A percentile compares a stretch with the other conserved stretches of the same genome.
Evolutionary conservation across 371 early-diverging fungal genomes (phyloP).

Genomic region (Syncephalastrum monosporum): DNA sequence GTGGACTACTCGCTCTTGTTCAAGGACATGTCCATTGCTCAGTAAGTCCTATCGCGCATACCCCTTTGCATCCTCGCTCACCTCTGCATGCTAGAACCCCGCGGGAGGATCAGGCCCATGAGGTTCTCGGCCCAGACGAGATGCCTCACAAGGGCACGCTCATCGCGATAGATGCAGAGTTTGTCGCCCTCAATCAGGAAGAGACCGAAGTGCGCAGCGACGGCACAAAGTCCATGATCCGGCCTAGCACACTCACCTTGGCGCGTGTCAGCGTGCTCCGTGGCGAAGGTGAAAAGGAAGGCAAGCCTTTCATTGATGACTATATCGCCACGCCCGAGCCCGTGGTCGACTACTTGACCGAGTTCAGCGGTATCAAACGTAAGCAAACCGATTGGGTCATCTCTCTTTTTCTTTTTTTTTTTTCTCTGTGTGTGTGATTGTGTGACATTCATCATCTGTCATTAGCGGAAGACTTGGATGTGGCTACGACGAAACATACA

Average conservation of each 20-base stretch:
- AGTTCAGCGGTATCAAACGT: constrained; percentile 88
- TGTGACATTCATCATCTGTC: constrained; percentile 8
- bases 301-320: constrained; percentile 92
- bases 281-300: constrained; percentile 70
- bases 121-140: constrained; percentile 58
- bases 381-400: constrained; percentile 3
- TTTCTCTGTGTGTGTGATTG: background rate
- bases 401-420: no score
- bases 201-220: constrained; percentile 91
- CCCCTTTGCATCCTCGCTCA: background rate
- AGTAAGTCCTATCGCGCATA: constrained; percentile 16
- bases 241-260: constrained; percentile 79
- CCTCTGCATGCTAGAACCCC: constrained; percentile 28
- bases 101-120: constrained; percentile 49
- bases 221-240: constrained; percentile 78
- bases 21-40: constrained; percentile 44
- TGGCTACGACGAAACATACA: constrained; percentile 64
- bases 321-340: constrained; percentile 84
- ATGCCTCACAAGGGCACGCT: constrained; percentile 67
- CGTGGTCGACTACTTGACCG: constrained; percentile 88
- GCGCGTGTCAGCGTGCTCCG: constrained; percentile 92
- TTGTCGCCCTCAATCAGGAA: constrained; percentile 86
- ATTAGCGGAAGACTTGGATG: constrained; percentile 78
- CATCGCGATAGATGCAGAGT: constrained; percentile 93
- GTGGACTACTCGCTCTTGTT: constrained; percentile 49